Evolutionary conservation across 345 rosid species (phyloP).

Genomic region (Camelina neglecta): DNA sequence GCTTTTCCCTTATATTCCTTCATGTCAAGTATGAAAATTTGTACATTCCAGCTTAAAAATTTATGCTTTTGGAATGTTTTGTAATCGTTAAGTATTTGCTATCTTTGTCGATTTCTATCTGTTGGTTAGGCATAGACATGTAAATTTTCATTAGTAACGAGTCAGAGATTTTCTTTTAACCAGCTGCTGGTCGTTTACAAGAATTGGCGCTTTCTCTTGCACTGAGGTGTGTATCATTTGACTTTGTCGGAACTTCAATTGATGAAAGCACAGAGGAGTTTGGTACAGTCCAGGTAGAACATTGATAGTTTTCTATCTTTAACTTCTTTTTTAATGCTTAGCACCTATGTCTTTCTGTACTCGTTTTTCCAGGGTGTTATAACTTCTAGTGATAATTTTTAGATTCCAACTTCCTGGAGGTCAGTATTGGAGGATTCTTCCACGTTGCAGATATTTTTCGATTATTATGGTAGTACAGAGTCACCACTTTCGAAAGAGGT

Average conservation of each 20-base stretch:
- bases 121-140: conserved; percentile 28
- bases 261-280: conserved; percentile 99
- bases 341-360: conserved; percentile 4
- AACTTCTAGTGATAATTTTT: conserved; percentile 29
- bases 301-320: conserved; percentile 3
- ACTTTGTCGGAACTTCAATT: conserved; percentile 95
- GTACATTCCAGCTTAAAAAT: conserved; percentile 16
- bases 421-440: conserved; percentile 89
- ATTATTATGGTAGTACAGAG: conserved; percentile 79
- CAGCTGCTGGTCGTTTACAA: conserved; percentile 79
- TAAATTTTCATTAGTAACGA: conserved; percentile 21
- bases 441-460: conserved; percentile 93
- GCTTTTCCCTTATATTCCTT: conserved; percentile 11
- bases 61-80: conserved; percentile 16
- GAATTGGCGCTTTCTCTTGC: conserved; percentile 97
- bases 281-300: conserved; percentile 94
- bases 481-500: conserved; percentile 98
- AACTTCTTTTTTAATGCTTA: conserved; percentile 17
- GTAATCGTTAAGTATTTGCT: neutral
- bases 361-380: conserved; percentile 22
- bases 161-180: conserved; percentile 39
- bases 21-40: conserved; percentile 13
- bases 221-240: conserved; percentile 92
- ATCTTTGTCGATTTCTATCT: conserved; percentile 22
- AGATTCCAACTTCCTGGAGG: conserved; percentile 95